Evolutionary conservation across 2,329 filamentous ascomycete genomes (phyloP), one percentile per base, ranked within the genome.

Genomic region (Aspergillus fijiensis): DNA sequence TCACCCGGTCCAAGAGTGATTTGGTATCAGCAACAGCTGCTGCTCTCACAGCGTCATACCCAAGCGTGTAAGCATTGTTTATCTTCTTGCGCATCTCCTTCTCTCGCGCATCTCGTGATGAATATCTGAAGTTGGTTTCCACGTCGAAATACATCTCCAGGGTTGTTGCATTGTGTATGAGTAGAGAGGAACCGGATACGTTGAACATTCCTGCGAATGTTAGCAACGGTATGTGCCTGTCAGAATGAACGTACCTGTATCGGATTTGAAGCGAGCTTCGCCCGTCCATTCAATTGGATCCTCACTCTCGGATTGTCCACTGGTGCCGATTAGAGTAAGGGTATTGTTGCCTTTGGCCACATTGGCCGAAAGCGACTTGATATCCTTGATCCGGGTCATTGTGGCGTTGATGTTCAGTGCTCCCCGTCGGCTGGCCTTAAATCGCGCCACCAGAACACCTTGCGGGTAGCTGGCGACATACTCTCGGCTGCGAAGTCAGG

Each of bases 101-200:
- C 19, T 59, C 57, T 7, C 47, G 39, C n/a, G 11, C 31, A 2
- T 2, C 21, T 3, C 45, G 19, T 16, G 35, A 31, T 2, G 45
- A 1, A 4, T 59, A 50, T 12, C 57, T 51, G 16, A 55, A 59
- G 31, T 51, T 55, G 4, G 57, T 50, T 39, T 59, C 57, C 10
- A 27, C 57, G 23, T 59, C 57, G 21, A 55, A 51, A 35, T 55
- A 59, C 23, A 55, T 29, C 12, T 59, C 57, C 3, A 59, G 11
- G 3, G 51, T 59, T 2, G 51, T 59, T 27, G 51, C 51, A 11
- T 33, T 21, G 2, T 31, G 25, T 27, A 55, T 47, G 14, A 27
- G 31, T 1, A 59, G 51, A 6, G 45, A 19, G 3, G 49, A 51
- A 6, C 16, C 49, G 2, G 49, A 51, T 9, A 19, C 49, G 5